Base-by-base conservation (phyloP, 768 basidiomycete genomes). In the Punctularia strigosozonata region DNA sequence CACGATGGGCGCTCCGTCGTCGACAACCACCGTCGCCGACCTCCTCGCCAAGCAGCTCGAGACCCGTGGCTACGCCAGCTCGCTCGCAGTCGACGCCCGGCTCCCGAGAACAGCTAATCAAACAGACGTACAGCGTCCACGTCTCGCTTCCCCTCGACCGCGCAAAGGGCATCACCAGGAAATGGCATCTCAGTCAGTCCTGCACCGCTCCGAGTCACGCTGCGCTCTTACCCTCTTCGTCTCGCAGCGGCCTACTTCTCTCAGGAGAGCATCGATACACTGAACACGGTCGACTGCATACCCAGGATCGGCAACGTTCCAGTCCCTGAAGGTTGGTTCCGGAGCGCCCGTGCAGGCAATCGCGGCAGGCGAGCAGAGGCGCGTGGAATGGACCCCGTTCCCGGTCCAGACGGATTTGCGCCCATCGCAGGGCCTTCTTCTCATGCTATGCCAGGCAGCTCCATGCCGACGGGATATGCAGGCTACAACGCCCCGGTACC, bases 161-260 rank as follows among this genome's bases (percentile, higher is more conserved):
- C 40, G 50, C 57, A 37, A 62, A 60, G 45, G 59, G 61, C 37
- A 55, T 66, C 25, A 58, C 56, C 37, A 62, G 66, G 48, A 71
- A 71, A 52, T 71, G 69, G 69, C 69, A 71, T 47, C 57, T 71
- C 34, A 71, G 69, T 71, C 48, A 42, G 67, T 62, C 13, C 7
- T 28, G 20, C n/a, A 31, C 26, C 24, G 20, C 2, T 26, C 37
- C 26, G 14, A 24, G 26, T 22, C 20, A 19, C 19, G 4, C 35
- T 10, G 18, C 8, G 5, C 5, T 26, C 12, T 32, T 20, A 10
- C 26, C n/a, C 34, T 17, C 24, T 10, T 10, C 43, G 18, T 37
- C 6, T 22, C 19, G 13, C 52, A 88, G 85, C 85, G 43, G 84
- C 85, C 34, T 88, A 88, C 65, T 88, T 85, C 57, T 85, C 80